Evolutionary conservation across 352 stramenopile genomes (phyloP), one percentile per base, ranked within the genome.

Genomic region (Pythium aristosporum): DNA sequence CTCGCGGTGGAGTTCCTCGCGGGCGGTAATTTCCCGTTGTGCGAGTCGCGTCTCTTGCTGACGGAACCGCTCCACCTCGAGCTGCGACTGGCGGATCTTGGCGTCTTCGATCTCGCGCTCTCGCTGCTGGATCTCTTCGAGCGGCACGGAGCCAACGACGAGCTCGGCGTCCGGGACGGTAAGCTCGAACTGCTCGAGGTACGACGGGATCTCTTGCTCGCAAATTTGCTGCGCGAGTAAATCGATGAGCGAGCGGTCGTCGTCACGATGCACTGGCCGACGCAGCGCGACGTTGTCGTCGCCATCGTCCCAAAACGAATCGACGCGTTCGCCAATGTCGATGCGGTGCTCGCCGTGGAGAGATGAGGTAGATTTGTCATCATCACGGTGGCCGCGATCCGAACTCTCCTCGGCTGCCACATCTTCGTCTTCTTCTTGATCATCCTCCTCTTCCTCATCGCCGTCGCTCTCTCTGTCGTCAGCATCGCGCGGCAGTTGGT

Each of bases 141-240:
- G 65, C 0, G 81, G 72, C n/a, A 94, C 73, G 1, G 66, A 61
- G 5, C 79, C 82, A 1, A 92, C 69, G 2, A 94, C 66, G 9
- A 92, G 69, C 58, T 89, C 81, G 2, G 75, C 66, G 16, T 88
- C 73, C 0, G 85, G 81, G 18, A 93, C 81, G 12, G 82, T 66
- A 10, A 89, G 70, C 51, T 91, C 85, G 46, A 93, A 91, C 34
- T 79, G 71, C 6, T 88, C 77, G 16, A 91, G 66, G 54, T 92
- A 92, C 59, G 71, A 67, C 30, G 76, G 80, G 9, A 87, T 75
- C 47, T 71, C 59, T 20, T 70, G 70, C 42, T 81, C 70, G 18
- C 72, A 65, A 5, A 85, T 48, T 48, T 87, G 69, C 9, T 66
- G 63, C 1, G 78, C 62, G 5, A 89, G 68, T 50, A 84, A 64